Conservation (phyloP, 1,284 basidiomycete genomes). For the Cerrena zonata region DNA sequence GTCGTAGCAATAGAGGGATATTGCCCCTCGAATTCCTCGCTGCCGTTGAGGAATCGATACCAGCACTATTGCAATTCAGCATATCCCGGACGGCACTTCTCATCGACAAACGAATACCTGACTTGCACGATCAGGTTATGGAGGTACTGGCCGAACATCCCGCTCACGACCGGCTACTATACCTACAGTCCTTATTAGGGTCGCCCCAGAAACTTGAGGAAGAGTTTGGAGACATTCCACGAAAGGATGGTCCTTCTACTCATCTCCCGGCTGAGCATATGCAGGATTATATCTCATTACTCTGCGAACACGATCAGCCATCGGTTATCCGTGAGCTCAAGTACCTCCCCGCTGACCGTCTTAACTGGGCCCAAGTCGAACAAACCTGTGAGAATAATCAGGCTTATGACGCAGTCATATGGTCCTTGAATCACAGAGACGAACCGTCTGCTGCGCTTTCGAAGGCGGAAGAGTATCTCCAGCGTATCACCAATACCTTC, state of each 20-base stretch:
- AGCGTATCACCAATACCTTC: conserved; percentile 48
- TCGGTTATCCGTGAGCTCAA: conserved; percentile 66
- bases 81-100: conserved; percentile 66
- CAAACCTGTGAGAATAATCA: conserved; percentile 61
- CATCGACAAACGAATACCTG: conserved; percentile 66
- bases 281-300: conserved; percentile 65
- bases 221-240: conserved; percentile 26
- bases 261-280: conserved; percentile 48
- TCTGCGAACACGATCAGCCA: conserved; percentile 66
- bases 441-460: conserved; percentile 61
- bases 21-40: conserved; percentile 48
- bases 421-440: conserved; percentile 70
- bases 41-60: conserved; percentile 53
- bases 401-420: conserved; percentile 76
- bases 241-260: conserved; percentile 28
- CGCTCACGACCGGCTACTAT: conserved; percentile 64
- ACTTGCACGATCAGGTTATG: conserved; percentile 56
- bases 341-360: conserved; percentile 45
- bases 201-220: conserved; percentile 46
- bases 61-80: conserved; percentile 58
- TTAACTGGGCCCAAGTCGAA: conserved; percentile 59
- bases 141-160: conserved; percentile 38
- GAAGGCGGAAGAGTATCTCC: conserved; percentile 61
- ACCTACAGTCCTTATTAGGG: conserved; percentile 73
- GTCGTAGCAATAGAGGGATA: conserved; percentile 39